Evolutionary conservation across 2,329 filamentous ascomycete species (phyloP), one percentile per base, ranked within the genome.

Genomic region (Rhytidhysteron rufulum): DNA sequence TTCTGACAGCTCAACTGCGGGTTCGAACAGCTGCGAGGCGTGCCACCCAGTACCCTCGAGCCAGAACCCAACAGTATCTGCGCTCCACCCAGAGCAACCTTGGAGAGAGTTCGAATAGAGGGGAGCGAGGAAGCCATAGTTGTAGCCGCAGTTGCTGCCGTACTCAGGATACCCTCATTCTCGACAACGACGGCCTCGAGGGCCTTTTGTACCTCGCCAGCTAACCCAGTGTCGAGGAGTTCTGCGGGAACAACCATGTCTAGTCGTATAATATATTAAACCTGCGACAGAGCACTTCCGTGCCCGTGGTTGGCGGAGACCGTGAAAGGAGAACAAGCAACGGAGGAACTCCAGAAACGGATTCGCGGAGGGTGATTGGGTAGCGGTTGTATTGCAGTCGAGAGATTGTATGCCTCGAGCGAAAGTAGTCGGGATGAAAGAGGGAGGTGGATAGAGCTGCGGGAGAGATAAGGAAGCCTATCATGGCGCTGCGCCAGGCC

Each of bases 1-100:
- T 82, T 82, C 42, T 81, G 77, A 56, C 84, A 88, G 52, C 80
- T 84, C 38, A 83, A 57, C 45, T 73, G 70, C 6, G 65, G 63
- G 45, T 67, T 64, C 9, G 62, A 48, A 41, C 63, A 67, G 29
- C 55, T 44, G 43, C 47, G 33, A 31, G 58, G 39, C 15, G 51
- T 45, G 31, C 60, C 52, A 17, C 50, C 54, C 10, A 57, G 48
- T 9, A 62, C 62, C 3, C 27, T 40, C 36, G 55, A 50, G 16
- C 53, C 58, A 32, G 49, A 45, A 32, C 58, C 59, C 19, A 56
- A 45, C 35, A 65, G 43, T 25, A 64, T 46, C 40, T 63, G 58
- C 16, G 57, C 60, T 22, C 62, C 60, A 31, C 55, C 51, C 3
- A 67, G 42, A 17, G 62, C 63, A 27, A 67, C 39, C 49, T 67